phyloP scores from a whole-genome alignment of 345 rosid species.

The Salix koriyanagi region DNA sequence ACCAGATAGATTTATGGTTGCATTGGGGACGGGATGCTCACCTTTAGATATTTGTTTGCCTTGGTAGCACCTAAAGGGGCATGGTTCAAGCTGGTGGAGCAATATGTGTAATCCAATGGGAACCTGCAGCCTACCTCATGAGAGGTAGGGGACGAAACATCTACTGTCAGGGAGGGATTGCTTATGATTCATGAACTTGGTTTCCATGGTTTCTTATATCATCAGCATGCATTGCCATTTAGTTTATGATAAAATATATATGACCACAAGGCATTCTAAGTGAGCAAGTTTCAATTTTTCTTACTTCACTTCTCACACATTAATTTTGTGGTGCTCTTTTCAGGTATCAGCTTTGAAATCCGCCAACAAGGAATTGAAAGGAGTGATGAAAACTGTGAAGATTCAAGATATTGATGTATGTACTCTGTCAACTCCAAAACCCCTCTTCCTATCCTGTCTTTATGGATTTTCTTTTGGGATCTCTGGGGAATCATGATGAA shows the following conservation, averaged over 20 bases:
- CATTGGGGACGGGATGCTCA: not conserved
- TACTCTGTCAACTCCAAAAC: conserved; percentile 9
- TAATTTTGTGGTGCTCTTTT: conserved; percentile 18
- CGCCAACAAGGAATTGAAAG: conserved; percentile 97
- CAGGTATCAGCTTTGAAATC: conserved; percentile 91
- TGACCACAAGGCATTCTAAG: conserved; percentile 5
- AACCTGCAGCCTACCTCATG: conserved; percentile 51
- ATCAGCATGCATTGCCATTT: not conserved
- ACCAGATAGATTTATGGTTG: not conserved
- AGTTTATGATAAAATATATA: not conserved
- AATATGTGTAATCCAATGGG: conserved; percentile 35
- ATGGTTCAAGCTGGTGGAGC: conserved; percentile 38
- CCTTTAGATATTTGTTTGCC: conserved; percentile 29
- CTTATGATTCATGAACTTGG: conserved; percentile 10
- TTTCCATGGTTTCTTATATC: not conserved
- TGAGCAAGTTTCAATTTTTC: not conserved
- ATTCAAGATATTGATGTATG: conserved; percentile 89
- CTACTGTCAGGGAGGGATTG: conserved; percentile 17
- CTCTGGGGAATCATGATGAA: conserved; percentile 3
- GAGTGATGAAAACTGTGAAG: conserved; percentile 99
- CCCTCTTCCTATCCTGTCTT: not conserved
- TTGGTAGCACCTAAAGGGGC: conserved; percentile 37
- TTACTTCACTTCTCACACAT: not conserved
- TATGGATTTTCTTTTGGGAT: not conserved
- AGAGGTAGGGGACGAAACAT: conserved; percentile 40